phyloP scores from a whole-genome alignment of 2,329 filamentous ascomycete species.

The Aspergillus sp. region DNA sequence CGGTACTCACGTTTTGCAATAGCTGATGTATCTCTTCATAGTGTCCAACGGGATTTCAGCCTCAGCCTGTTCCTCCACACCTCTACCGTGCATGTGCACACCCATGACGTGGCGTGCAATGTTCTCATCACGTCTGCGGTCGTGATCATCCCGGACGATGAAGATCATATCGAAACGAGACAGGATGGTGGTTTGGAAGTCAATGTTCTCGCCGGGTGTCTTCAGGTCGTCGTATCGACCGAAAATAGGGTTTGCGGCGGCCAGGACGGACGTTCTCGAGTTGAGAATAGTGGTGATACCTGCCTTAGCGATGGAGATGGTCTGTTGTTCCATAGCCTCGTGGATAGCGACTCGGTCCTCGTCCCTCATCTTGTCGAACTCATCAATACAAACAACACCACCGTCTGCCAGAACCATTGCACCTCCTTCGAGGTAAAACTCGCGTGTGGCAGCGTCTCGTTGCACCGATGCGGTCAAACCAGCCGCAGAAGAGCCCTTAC shows the following conservation, averaged over 20 bases:
- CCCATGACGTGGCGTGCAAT: conserved; percentile 97
- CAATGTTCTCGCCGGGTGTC: conserved; percentile 94
- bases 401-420: conserved; percentile 97
- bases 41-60: conserved; percentile 91
- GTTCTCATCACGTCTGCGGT: conserved; percentile 77
- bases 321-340: conserved; percentile 99
- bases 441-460: conserved; percentile 79
- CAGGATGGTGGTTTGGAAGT: conserved; percentile 96
- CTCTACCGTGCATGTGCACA: conserved; percentile 87
- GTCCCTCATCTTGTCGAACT: conserved; percentile 99
- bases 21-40: conserved; percentile 95
- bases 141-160: conserved; percentile 94
- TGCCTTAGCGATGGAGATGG: conserved; percentile 96
- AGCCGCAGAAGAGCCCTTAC: conserved; percentile 93
- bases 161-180: conserved; percentile 99
- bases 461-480: conserved; percentile 97
- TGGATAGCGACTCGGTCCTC: conserved; percentile 97
- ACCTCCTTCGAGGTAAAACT: conserved; percentile 96
- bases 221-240: conserved; percentile 98
- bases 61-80: conserved; percentile 72
- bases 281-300: conserved; percentile 98
- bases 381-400: conserved; percentile 95
- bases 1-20: conserved; percentile 79
- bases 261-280: conserved; percentile 86
- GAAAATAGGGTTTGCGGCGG: conserved; percentile 95